phyloP scores from a whole-genome alignment of 805 yeast genomes.

The Starmerella geochares region DNA sequence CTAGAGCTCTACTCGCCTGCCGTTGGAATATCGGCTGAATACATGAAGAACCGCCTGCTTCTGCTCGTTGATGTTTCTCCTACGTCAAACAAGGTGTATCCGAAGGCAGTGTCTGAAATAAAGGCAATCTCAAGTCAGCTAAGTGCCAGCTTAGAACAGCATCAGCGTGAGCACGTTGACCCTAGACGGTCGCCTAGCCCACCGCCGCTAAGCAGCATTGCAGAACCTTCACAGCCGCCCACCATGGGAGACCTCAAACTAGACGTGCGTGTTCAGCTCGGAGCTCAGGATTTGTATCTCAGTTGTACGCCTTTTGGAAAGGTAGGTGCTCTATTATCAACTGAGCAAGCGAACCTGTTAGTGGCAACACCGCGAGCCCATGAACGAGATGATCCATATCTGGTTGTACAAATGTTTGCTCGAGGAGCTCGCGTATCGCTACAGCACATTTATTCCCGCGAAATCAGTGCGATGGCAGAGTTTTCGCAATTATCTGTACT shows the following conservation, averaged over 20 bases:
- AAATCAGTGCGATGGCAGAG: slow-evolving; percentile 51
- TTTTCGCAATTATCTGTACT: slow-evolving; percentile 7
- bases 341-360: slow-evolving; percentile 57
- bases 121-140: slow-evolving; percentile 15
- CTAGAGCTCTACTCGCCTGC: slow-evolving; percentile 67
- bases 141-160: slow-evolving; percentile 37
- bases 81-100: slow-evolving; percentile 58
- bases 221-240: not conserved
- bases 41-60: slow-evolving; percentile 30
- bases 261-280: slow-evolving; percentile 40
- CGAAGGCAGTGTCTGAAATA: slow-evolving; percentile 59
- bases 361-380: slow-evolving; percentile 29
- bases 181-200: not conserved
- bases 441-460: slow-evolving; percentile 86
- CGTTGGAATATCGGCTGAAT: slow-evolving; percentile 47
- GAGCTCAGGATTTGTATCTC: slow-evolving; percentile 61
- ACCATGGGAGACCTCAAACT: slow-evolving; percentile 9
- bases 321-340: slow-evolving; percentile 73
- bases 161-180: not conserved
- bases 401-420: slow-evolving; percentile 41
- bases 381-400: slow-evolving; percentile 27
- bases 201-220: not conserved
- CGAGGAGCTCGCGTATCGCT: slow-evolving; percentile 57
- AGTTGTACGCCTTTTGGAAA: slow-evolving; percentile 93
- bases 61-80: slow-evolving; percentile 52